Evolutionary conservation across 2,329 filamentous ascomycete species (phyloP).

Genomic region (Cladophialophora carrionii): DNA sequence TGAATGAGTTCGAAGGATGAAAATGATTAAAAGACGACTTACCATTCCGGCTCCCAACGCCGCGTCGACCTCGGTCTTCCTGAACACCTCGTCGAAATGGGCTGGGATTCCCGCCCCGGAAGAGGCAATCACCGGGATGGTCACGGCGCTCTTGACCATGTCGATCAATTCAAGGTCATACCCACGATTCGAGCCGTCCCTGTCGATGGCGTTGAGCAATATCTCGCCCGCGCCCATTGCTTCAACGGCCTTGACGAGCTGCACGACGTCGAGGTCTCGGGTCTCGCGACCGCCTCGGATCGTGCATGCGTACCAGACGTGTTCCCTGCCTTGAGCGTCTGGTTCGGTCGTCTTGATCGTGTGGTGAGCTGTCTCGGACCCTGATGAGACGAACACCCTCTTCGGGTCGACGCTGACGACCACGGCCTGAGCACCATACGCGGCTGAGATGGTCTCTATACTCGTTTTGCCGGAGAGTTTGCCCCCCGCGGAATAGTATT

Average conservation of each 20-base stretch:
- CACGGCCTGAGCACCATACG: constrained; percentile 95
- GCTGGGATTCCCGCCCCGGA: constrained; percentile 85
- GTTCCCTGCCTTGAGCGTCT: constrained; percentile 72
- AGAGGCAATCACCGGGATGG: constrained; percentile 92
- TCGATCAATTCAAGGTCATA: constrained; percentile 91
- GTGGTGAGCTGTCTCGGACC: constrained; percentile 68
- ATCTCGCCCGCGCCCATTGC: constrained; percentile 96
- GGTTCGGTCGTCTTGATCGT: constrained; percentile 70
- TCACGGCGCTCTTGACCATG: constrained; percentile 83
- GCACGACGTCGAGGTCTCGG: constrained; percentile 88
- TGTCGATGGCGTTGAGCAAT: constrained; percentile 95
- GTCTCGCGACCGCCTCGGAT: constrained; percentile 94
- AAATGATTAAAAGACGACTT: too few relatives aligned
- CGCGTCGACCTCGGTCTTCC: constrained; percentile 82
- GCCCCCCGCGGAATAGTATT: constrained; percentile 74
- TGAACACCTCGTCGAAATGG: constrained; percentile 91
- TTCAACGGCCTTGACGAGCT: constrained; percentile 86
- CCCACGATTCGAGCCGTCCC: constrained; percentile 89
- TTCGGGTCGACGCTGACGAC: constrained; percentile 95
- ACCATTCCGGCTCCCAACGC: constrained; percentile 92
- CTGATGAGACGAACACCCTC: constrained; percentile 76
- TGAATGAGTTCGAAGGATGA: neutral
- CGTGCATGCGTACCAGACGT: constrained; percentile 97
- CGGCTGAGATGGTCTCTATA: constrained; percentile 90
- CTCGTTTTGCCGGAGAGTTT: constrained; percentile 79